Evolutionary conservation across 2,329 filamentous ascomycete species (phyloP), one percentile per base, ranked within the genome.

Genomic region (Fusarium newnesense): DNA sequence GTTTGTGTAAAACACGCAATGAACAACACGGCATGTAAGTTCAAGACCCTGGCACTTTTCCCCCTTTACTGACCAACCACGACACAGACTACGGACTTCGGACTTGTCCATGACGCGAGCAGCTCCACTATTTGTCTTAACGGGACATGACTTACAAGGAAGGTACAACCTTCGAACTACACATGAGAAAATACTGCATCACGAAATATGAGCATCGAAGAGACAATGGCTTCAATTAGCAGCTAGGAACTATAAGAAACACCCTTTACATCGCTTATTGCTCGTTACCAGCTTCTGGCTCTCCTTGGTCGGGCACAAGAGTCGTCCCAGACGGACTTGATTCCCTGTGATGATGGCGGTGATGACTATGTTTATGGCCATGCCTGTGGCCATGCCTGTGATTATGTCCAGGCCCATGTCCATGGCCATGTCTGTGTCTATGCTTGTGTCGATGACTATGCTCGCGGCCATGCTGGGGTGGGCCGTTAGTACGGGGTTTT

Each of bases 31-130:
- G 18, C 24, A 24, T 36, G 50, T 54, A 69, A 65, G 52, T 65
- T 60, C 64, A 65, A 6, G 37, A 70, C 60, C 66, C 66, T 69
- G 60, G 66, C 30, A n/a, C 30, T 39, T 52, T 34, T 43, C 28
- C 32, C 32, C 39, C 26, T 56, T 39, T 12, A 40, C 36, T 56
- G 50, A 52, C 60, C 60, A 64, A 69, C 65, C 67, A 71, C 49
- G 50, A 58, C 32, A 49, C 19, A 69, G 46, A 70, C 46, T 50
- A 72, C 49, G 67, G 68, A 67, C 68, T 13, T 70, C 68, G 68
- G 69, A 69, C 64, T 47, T 71, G 56, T 71, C 70, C 67, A 74
- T 74, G 70, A 74, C 70, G 70, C 54, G 57, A 72, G 32, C 30
- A 73, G 69, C 70, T 74, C 70, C 70, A 74, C 70, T 69, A 56